Evolutionary conservation across 225 moss, liverwort and hornwort genomes (phyloP).

Genomic region (Takakia lepidozioides): DNA sequence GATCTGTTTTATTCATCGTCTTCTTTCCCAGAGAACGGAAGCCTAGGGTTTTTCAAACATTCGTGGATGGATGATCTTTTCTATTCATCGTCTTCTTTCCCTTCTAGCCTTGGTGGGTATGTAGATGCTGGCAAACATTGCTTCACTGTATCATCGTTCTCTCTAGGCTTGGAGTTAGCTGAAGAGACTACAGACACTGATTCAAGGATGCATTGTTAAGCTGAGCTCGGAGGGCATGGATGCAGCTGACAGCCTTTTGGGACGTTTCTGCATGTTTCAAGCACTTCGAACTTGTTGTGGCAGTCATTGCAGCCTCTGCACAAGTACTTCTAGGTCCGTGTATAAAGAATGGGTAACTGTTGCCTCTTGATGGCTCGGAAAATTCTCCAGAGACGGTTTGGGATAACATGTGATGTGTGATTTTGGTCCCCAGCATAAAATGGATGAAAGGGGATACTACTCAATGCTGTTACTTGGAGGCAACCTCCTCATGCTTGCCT

Average conservation of each 20-base stretch:
- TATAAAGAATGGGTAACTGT: background rate
- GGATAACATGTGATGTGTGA: no score
- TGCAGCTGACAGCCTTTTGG: conserved; percentile 59
- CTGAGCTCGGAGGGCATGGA: conserved; percentile 23
- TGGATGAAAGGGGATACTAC: conserved; percentile 34
- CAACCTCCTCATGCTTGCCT: conserved; percentile 29
- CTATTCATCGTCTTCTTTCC: no score
- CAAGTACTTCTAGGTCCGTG: background rate
- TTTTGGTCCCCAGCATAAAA: conserved; percentile 23
- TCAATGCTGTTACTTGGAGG: conserved; percentile 26
- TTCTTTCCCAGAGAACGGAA: no score
- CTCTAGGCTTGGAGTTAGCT: background rate
- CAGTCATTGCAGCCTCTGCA: no score
- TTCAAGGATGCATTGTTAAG: conserved; percentile 47
- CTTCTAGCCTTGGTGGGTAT: no score
- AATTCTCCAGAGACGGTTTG: background rate
- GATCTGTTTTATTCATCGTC: no score
- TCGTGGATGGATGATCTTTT: no score
- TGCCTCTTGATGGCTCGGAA: background rate
- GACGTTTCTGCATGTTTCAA: no score
- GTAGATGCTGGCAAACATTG: background rate
- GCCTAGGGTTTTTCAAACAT: no score
- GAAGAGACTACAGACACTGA: conserved; percentile 28
- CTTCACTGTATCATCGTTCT: background rate
- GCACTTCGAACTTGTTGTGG: no score